Evolutionary conservation across 2,329 filamentous ascomycete species (phyloP).

Genomic region (Sarocladiaceae sp.): DNA sequence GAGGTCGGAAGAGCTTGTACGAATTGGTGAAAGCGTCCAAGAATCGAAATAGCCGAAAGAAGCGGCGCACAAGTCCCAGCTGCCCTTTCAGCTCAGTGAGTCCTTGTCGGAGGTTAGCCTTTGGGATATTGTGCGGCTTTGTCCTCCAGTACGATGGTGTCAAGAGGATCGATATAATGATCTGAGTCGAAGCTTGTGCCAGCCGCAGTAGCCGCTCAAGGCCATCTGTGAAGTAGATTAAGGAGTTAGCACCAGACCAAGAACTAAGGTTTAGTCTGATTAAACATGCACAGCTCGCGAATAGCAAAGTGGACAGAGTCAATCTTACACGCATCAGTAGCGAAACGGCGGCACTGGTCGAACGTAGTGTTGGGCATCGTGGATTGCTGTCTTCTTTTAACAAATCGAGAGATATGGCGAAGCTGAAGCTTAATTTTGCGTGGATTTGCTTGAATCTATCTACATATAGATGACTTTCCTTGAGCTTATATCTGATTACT

Average conservation of each 20-base stretch:
- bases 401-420: too few species aligned
- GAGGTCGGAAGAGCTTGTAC: not conserved
- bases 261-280: too few species aligned
- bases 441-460: too few species aligned
- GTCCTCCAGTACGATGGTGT: not conserved
- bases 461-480: too few species aligned
- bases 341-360: not conserved
- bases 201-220: not conserved
- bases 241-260: too few species aligned
- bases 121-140: not conserved
- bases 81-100: not conserved
- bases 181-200: not conserved
- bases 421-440: too few species aligned
- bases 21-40: not conserved
- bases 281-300: too few species aligned
- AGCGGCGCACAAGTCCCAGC: not conserved
- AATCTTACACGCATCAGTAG: slow-evolving; percentile 7
- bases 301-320: not conserved
- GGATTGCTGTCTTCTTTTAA: too few species aligned
- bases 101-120: not conserved
- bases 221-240: too few species aligned
- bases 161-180: not conserved
- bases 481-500: too few species aligned
- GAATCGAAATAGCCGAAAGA: not conserved
- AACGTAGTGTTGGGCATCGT: slow-evolving; percentile 6